Base-by-base conservation (phyloP, 495 filamentous ascomycete species). In the Recurvomyces mirabilis region DNA sequence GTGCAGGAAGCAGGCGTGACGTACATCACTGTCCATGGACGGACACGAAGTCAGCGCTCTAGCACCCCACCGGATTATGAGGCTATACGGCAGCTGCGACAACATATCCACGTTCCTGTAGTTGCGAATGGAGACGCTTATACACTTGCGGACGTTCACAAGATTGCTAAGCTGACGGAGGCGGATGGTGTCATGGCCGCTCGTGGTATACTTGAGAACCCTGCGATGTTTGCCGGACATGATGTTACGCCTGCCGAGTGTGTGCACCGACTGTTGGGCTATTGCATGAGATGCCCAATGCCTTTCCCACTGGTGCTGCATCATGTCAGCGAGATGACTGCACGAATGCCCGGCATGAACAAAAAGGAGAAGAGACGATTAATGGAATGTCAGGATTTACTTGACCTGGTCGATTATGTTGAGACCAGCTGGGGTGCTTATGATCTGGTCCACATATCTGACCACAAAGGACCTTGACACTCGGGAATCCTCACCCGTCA, bases 111-210 rank as follows among this genome's bases (percentile, higher is more conserved):
- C 10, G 63, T 79, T 1, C 78, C 78, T 1, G 61, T 77, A 24
- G 58, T 81, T 14, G 65, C 74, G 0, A 81, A 79, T 21, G 78
- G 78, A 4, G 78, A 81, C 53, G 69, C 78, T 9, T 79, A 77
- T 46, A 60, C 69, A 5, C 58, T 74, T 13, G 54, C 56, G 0
- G 59, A 65, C 31, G 62, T 62, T 14, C 13, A 54, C 17, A 19
- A 32, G 14, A 62, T 65, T 41, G 55, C 48, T 3, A 21, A 38
- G 15, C 33, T 35, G 11, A 68, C 65, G 11, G 53, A 55, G 11
- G 56, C 56, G 1, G 56, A 63, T 39, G 46, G 53, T 21, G 68
- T 82, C 4, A 81, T 82, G 78, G 69, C 78, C 34, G 78, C 78
- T 13, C 66, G 78, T 38, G 77, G 73, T 5, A 56, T 81, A 3